Conservation (phyloP, 2,329 filamentous ascomycete species). For the Neophaeococcomyces aloes region DNA sequence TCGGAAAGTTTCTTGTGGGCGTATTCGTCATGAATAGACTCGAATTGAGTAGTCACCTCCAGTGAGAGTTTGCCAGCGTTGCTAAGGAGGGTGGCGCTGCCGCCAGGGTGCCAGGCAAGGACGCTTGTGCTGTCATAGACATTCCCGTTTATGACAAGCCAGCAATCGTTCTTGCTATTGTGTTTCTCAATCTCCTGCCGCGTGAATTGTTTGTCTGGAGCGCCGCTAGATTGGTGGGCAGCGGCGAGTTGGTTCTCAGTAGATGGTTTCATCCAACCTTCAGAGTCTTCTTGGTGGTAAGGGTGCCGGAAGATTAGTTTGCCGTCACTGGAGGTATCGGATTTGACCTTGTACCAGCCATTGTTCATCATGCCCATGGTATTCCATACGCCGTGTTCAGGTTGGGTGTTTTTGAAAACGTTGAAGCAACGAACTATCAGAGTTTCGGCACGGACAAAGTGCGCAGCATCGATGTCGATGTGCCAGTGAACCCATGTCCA, state of each 20-base stretch:
- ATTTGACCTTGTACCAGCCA: slow-evolving; percentile 38
- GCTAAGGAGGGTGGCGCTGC: slow-evolving; percentile 35
- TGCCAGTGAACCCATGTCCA: slow-evolving; percentile 47
- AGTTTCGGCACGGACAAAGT: slow-evolving; percentile 34
- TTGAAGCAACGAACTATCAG: slow-evolving; percentile 41
- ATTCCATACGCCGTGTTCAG: slow-evolving; percentile 38
- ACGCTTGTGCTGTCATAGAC: slow-evolving; percentile 43
- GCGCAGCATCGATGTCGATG: slow-evolving; percentile 37
- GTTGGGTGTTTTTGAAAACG: slow-evolving; percentile 43
- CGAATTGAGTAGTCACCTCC: slow-evolving; percentile 41
- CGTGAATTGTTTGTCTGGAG: slow-evolving; percentile 43
- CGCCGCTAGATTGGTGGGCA: slow-evolving; percentile 35
- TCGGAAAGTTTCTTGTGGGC: slow-evolving; percentile 40
- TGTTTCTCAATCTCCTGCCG: slow-evolving; percentile 46
- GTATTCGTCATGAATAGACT: slow-evolving; percentile 42
- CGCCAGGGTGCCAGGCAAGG: slow-evolving; percentile 21
- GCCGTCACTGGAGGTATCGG: slow-evolving; percentile 25
- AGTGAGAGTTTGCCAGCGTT: slow-evolving; percentile 43
- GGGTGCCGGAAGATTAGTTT: slow-evolving; percentile 40
- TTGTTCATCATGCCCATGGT: slow-evolving; percentile 48
- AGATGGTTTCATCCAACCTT: slow-evolving; percentile 44
- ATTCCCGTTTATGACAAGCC: slow-evolving; percentile 44
- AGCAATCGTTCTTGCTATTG: slow-evolving; percentile 39
- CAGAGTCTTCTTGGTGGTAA: slow-evolving; percentile 31
- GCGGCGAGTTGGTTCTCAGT: slow-evolving; percentile 36